Base-by-base conservation (phyloP, 176 grass and related monocot genomes). In the Oropetium thomaeum region DNA sequence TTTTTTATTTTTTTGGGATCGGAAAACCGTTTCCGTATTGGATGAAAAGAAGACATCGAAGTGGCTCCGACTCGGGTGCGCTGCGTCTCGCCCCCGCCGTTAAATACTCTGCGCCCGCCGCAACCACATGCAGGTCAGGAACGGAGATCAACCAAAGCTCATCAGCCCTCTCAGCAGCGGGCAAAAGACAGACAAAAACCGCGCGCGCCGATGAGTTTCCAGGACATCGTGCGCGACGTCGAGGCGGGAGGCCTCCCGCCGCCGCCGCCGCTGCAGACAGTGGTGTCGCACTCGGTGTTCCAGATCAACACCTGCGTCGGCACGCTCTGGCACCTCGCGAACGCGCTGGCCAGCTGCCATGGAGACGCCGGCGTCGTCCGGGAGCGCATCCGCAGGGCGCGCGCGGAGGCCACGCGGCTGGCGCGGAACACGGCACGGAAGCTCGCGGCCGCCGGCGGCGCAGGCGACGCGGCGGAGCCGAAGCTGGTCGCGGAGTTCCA, bases 271-370 rank as follows among this genome's bases (percentile, higher is more conserved):
- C 42, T 81, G 16, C 81, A 68, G 67, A 82, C 76, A 17, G 75
- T 88, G 37, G 84, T 88, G 51, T 71, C 82, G 27, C 71, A 80
- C 29, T 82, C 78, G 44, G 78, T 96, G n/a, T 96, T 92, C 80
- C 82, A 88, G 79, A 83, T 96, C 48, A 90, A 80, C 48, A 96
- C 93, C 81, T 82, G 85, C 41, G 84, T 90, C 16, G 60, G 52
- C 17, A 73, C 75, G 48, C 89, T 92, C 70, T 79, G 87, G 66
- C 76, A 76, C 45, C 89, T 86, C 34, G 82, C 76, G 12, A 87
- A 86, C 45, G 58, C 72, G 19, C 82, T 96, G 32, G 81, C 16
- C 17, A 19, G 17, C 55, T 16, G n/a, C 70, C n/a, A 33, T 22
- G 84, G 68, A 74, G 93, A 90, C 47, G 77, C 78, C 12, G 70